phyloP scores from a whole-genome alignment of 331 rosid species.

The Pyracantha coccinea region DNA sequence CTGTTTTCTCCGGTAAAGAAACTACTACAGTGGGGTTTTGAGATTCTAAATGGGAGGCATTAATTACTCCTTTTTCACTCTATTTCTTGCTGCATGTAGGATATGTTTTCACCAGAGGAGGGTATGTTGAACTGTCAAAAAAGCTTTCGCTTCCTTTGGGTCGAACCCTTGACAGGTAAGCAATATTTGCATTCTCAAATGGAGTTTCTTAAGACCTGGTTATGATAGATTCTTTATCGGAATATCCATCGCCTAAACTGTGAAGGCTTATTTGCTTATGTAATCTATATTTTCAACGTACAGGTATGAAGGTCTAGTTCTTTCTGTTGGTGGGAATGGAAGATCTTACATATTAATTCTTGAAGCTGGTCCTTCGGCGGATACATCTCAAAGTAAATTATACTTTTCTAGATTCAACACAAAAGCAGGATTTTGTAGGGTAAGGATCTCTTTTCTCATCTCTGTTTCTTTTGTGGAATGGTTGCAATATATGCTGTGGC shows the following conservation, averaged over 20 bases:
- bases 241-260: not conserved
- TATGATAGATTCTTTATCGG: not conserved
- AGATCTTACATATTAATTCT: constrained; percentile 80
- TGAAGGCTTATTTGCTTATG: constrained; percentile 1
- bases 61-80: not conserved
- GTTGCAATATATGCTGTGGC: constrained; percentile 1
- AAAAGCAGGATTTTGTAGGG: constrained; percentile 96
- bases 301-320: constrained; percentile 94
- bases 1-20: constrained; percentile 70
- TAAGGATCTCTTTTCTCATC: constrained; percentile 21
- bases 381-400: constrained; percentile 75
- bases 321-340: constrained; percentile 97
- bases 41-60: not conserved
- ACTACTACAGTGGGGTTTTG: not conserved
- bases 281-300: constrained; percentile 7
- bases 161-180: constrained; percentile 82
- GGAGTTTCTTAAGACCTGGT: not conserved
- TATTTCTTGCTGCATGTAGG: constrained; percentile 38
- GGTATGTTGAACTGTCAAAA: constrained; percentile 51
- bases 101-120: constrained; percentile 90
- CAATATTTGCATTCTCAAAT: constrained; percentile 1
- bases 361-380: constrained; percentile 81
- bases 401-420: constrained; percentile 83
- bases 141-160: constrained; percentile 55
- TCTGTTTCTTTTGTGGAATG: not conserved